Evolutionary conservation across 1,139 yeast genomes (phyloP).

Genomic region (Suhomyces panamericanus): DNA sequence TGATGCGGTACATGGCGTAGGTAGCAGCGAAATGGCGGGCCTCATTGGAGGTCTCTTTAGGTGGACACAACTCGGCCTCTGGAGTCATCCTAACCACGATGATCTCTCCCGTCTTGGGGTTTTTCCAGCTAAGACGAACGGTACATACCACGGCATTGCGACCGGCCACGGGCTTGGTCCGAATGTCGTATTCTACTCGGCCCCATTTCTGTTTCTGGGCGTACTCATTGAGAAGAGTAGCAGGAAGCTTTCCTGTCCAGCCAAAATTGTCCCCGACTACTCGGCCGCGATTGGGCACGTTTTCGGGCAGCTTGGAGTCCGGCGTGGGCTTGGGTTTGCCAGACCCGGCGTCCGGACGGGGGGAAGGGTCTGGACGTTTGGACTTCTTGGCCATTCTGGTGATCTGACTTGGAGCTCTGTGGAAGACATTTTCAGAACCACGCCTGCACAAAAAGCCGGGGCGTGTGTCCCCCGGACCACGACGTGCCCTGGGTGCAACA

Average conservation of each 20-base stretch:
- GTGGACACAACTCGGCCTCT: constrained; percentile 50
- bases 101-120: constrained; percentile 76
- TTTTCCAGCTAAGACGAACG: constrained; percentile 64
- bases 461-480: background rate
- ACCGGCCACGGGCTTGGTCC: constrained; percentile 22
- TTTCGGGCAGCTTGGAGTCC: constrained; percentile 16
- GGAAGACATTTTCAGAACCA: background rate
- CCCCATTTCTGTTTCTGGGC: constrained; percentile 92
- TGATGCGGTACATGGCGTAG: constrained; percentile 75
- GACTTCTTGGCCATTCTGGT: constrained; percentile 10
- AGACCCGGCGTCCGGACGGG: background rate
- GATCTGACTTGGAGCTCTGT: background rate
- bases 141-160: constrained; percentile 60
- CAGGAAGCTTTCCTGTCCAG: constrained; percentile 96
- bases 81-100: constrained; percentile 64
- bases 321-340: background rate
- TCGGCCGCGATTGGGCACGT: constrained; percentile 44
- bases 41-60: constrained; percentile 79
- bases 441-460: too few species aligned
- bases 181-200: constrained; percentile 76
- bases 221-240: constrained; percentile 79
- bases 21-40: constrained; percentile 93
- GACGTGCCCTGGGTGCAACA: too few species aligned
- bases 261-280: constrained; percentile 52
- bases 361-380: constrained; percentile 3